Conservation (phyloP, 2,329 filamentous ascomycete genomes). For the Trichocomaceae sp. region DNA sequence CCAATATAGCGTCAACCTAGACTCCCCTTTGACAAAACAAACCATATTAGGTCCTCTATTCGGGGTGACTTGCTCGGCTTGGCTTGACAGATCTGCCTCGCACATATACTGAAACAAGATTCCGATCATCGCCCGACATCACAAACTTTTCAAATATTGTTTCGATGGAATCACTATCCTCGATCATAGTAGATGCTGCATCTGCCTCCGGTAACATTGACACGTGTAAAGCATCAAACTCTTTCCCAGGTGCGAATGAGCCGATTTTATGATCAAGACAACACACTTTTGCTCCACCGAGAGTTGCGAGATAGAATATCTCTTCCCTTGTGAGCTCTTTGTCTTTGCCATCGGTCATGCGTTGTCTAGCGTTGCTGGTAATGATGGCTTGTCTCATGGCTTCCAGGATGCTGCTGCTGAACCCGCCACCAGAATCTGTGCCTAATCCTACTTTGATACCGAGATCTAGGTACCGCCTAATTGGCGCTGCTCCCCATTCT, state of each 20-base stretch:
- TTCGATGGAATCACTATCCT: conserved; percentile 43
- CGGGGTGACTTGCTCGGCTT: not conserved
- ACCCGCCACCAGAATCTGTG: conserved; percentile 59
- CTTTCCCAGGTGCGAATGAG: conserved; percentile 52
- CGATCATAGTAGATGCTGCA: conserved; percentile 48
- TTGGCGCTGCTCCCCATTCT: conserved; percentile 52
- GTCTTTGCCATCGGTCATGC: conserved; percentile 31
- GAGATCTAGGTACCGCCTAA: conserved; percentile 50
- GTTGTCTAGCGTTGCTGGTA: conserved; percentile 33
- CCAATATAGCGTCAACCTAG: no score
- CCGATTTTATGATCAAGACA: conserved; percentile 48
- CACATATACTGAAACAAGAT: conserved; percentile 52
- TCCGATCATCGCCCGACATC: conserved; percentile 60
- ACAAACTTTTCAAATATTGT: conserved; percentile 57
- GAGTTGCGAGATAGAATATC: conserved; percentile 54
- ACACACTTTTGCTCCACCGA: conserved; percentile 56
- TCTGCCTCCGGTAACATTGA: conserved; percentile 29
- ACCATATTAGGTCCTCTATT: no score
- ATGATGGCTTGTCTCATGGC: conserved; percentile 48
- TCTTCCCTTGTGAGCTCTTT: conserved; percentile 46
- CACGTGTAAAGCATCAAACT: conserved; percentile 56
- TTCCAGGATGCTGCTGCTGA: conserved; percentile 49
- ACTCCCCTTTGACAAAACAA: no score
- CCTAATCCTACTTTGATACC: conserved; percentile 60
- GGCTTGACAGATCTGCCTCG: conserved; percentile 28